Evolutionary conservation across 805 yeast genomes (phyloP).

Genomic region (Teunomyces pallodes): DNA sequence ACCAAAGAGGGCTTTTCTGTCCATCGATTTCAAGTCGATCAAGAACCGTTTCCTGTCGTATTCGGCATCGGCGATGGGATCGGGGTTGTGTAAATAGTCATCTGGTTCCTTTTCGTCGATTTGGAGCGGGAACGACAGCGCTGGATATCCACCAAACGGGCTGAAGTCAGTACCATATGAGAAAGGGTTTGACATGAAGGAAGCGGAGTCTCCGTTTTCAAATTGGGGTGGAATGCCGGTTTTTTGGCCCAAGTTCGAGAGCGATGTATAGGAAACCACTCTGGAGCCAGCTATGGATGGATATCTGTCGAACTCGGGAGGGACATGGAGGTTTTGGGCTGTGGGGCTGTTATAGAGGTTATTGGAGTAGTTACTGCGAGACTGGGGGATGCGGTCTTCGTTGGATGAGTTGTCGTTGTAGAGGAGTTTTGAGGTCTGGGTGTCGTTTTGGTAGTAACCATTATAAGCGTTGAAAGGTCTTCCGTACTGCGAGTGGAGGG

Average conservation of each 20-base stretch:
- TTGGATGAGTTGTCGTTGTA: conserved; percentile 16
- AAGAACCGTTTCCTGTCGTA: conserved; percentile 27
- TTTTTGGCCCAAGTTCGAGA: conserved; percentile 9
- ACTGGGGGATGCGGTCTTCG: conserved; percentile 7
- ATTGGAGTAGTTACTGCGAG: conserved; percentile 6
- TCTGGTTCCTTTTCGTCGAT: conserved; percentile 29
- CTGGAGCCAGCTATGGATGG: conserved; percentile 61
- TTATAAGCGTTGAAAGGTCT: conserved; percentile 41
- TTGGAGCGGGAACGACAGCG: conserved; percentile 25
- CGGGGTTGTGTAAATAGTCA: conserved; percentile 30
- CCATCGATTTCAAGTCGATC: conserved; percentile 23
- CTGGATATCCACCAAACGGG: conserved; percentile 31
- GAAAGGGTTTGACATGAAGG: conserved; percentile 20
- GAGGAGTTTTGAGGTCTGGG: conserved; percentile 38
- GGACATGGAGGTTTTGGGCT: conserved; percentile 29
- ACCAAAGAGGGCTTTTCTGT: conserved; percentile 21
- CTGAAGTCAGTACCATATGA: conserved; percentile 20
- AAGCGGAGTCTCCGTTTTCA: conserved; percentile 9
- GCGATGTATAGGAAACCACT: conserved; percentile 49
- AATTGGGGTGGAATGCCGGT: not conserved
- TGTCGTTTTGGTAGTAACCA: conserved; percentile 40
- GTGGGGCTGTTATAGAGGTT: conserved; percentile 3
- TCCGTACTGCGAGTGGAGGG: conserved; percentile 24
- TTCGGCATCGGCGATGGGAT: conserved; percentile 28
- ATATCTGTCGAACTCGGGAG: conserved; percentile 65